Base-by-base conservation (phyloP, 2,329 filamentous ascomycete species). In the Pseudopyrenochaeta lycopersici region DNA sequence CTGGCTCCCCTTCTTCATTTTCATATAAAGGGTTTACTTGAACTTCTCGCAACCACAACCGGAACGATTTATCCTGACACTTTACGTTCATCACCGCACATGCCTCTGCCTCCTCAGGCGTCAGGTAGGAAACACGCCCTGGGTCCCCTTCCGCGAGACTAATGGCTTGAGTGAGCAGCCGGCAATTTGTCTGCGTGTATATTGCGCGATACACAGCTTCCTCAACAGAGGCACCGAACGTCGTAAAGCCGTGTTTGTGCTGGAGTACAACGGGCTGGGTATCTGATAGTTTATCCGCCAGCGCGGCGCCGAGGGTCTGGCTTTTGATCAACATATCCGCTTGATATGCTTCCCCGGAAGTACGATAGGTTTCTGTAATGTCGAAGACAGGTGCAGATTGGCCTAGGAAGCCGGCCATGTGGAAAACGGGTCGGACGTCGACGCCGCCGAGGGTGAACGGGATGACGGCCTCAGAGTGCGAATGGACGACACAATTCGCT, bases 161-260 rank as follows among this genome's bases (percentile, higher is more conserved):
- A 63, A 53, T 67, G 1, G 71, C 70, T 2, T 71, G 71, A 20
- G 74, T 71, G 7, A 78, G 54, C 10, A 76, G 49, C 4, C 73
- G 69, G 32, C 66, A 71, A 21, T 72, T 73, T 11, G 57, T 66
- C 56, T 69, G 67, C n/a, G 73, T 76, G 44, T 76, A 80, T 17
- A 80, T 66, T 0, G 77, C 72, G 20, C 75, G 68, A 50, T 74
- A 79, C 3, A 80, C 75, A 4, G 74, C 76, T 47, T 78, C 71
- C 47, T 79, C 71, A n/a, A 80, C 70, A 4, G 54, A 67, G 0
- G 49, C 51, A 0, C 75, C 78, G 5, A 76, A 63, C 29, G 69
- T 72, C 1, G 78, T 79, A 41, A 80, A 80, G 0, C 78, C 78
- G 45, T 80, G 78, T 9, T 77, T 77, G 11, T 77, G 73, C 71